Percentiles rank a stretch among this genome's conserved stretches.
phyloP scores from a whole-genome alignment of 306 rosid species.

The Arachis hypogaea region DNA sequence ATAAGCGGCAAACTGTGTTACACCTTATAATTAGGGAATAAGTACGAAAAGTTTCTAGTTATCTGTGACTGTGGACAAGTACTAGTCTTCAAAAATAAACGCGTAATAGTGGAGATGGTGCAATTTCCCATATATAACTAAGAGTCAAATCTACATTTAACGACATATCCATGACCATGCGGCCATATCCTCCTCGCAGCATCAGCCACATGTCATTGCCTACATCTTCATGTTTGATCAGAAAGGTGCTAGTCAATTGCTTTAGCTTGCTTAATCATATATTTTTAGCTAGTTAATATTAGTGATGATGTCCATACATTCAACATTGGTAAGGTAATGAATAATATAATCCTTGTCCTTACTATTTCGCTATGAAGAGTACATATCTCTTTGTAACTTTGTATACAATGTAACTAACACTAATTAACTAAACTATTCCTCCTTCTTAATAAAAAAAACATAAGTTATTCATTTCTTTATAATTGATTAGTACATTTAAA shows the following conservation, averaged over 20 bases:
- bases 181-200: conserved; percentile 21
- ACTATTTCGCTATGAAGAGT: not conserved
- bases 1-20: not conserved
- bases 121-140: not conserved
- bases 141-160: not conserved
- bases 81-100: not conserved
- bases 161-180: not conserved
- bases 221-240: conserved; percentile 25
- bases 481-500: too few relatives aligned
- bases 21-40: not conserved
- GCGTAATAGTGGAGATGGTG: not conserved
- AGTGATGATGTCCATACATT: not conserved
- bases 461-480: too few relatives aligned
- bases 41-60: not conserved
- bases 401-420: not conserved
- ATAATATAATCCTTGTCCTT: not conserved
- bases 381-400: not conserved
- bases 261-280: too few relatives aligned
- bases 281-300: not conserved
- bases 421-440: too few relatives aligned
- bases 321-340: not conserved
- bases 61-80: not conserved
- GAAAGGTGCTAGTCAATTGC: not conserved
- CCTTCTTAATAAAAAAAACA: too few relatives aligned
- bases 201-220: conserved; percentile 26